Conservation (phyloP, 495 filamentous ascomycete genomes). For the Talaromyces adpressus region DNA sequence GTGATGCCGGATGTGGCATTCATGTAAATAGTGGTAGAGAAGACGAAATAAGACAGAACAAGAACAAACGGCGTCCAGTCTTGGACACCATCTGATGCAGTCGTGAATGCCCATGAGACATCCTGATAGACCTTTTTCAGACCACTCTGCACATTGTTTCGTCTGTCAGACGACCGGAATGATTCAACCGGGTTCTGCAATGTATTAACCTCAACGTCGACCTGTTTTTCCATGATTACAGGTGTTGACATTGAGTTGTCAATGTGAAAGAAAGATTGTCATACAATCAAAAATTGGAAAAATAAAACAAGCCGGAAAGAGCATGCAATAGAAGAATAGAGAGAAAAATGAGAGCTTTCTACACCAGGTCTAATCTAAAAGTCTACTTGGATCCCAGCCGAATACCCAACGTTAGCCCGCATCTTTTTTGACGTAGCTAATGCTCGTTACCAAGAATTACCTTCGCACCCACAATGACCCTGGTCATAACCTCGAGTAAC, state of each 20-base stretch:
- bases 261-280: background rate
- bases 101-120: conserved; percentile 2
- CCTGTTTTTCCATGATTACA: conserved; percentile 4
- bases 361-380: background rate
- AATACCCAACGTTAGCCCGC: background rate
- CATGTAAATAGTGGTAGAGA: conserved; percentile 28
- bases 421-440: background rate
- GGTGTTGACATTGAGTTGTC: background rate
- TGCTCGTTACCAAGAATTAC: background rate
- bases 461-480: background rate
- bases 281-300: background rate
- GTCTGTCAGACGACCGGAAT: background rate
- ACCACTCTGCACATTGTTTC: conserved; percentile 6
- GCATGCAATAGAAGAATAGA: background rate
- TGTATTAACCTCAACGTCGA: background rate
- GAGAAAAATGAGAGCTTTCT: background rate
- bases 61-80: conserved; percentile 31
- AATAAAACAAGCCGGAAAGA: background rate
- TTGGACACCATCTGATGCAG: conserved; percentile 16
- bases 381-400: background rate
- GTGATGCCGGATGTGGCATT: conserved; percentile 21
- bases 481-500: background rate
- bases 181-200: background rate
- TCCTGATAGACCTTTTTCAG: conserved; percentile 7
- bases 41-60: conserved; percentile 28